Conservation (phyloP, 805 yeast species). For the Suhomyces xylopsoci region DNA sequence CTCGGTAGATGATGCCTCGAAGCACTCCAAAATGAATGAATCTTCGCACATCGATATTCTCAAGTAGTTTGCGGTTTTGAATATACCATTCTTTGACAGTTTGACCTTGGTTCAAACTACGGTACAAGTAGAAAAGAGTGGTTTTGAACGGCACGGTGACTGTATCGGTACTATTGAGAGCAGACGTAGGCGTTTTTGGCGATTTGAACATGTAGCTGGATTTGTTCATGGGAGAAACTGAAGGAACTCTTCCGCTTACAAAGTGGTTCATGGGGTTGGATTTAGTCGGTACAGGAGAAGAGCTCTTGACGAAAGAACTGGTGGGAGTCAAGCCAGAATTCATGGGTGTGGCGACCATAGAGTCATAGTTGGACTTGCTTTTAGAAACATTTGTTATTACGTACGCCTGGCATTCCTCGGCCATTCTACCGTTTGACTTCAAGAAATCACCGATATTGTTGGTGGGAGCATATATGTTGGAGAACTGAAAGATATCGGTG, state of each 20-base stretch:
- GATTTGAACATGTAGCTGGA: conserved; percentile 5
- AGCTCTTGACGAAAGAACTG: conserved; percentile 2
- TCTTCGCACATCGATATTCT: conserved; percentile 74
- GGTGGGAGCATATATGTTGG: conserved; percentile 86
- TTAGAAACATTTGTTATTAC: conserved; percentile 46
- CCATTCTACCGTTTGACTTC: conserved; percentile 52
- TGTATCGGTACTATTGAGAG: conserved; percentile 1
- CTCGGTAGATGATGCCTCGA: conserved; percentile 77
- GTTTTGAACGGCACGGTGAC: conserved; percentile 57
- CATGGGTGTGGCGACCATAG: conserved; percentile 4
- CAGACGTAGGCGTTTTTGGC: conserved; percentile 5
- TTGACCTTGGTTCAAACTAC: conserved; percentile 74
- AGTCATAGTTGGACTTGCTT: background rate
- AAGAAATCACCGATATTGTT: conserved; percentile 69
- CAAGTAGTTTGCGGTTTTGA: conserved; percentile 56
- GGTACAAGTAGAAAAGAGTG: conserved; percentile 66
- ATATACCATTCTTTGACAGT: conserved; percentile 79
- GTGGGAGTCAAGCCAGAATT: conserved; percentile 2
- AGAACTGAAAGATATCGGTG: conserved; percentile 84
- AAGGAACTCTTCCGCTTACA: conserved; percentile 1
- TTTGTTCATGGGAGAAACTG: conserved; percentile 10
- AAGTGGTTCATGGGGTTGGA: conserved; percentile 6
- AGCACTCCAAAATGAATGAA: conserved; percentile 85
- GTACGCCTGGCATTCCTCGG: conserved; percentile 82
- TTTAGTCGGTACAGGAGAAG: conserved; percentile 6